Base-by-base conservation (phyloP, 768 basidiomycete species). In the Calocybe indica region DNA sequence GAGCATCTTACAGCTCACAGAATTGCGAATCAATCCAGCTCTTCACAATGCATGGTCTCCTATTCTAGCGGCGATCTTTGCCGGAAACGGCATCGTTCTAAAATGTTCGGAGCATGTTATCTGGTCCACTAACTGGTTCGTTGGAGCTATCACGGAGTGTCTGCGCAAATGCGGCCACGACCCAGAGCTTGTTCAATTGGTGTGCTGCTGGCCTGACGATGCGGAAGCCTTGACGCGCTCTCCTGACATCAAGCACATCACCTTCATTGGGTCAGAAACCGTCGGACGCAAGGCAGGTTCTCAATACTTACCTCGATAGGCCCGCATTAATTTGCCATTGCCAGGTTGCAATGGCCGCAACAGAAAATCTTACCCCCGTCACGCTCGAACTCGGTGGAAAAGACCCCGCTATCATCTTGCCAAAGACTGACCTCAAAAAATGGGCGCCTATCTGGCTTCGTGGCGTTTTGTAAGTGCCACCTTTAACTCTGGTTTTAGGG, bases 311-410 rank as follows among this genome's bases (percentile, higher is more conserved):
- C 13, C 42, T 31, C 14, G 15, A 14, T 38, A 38, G n/a, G 5
- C 10, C 45, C 32, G 29, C 10, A 22, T 39, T 15, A 48, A 13
- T 13, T 37, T 14, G 10, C 13, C 22, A 28, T 22, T 33, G 48
- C 29, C 59, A 92, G 82, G 80, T 98, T 51, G 92, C 92, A 0
- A 55, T 72, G 13, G 90, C 87, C 43, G 95, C 93, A 11, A 87
- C 92, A 0, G 80, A 85, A 52, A 77, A 93, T 58, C 76, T 96
- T 38, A 94, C 88, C 1, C 95, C 95, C 0, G 88, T 96, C 0
- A 91, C 89, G 0, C 79, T 99, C 15, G 95, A 98, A 65, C 78
- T 99, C 1, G 95, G 95, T 31, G 91, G 92, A 32, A 95, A 98
- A 63, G 95, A 99, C 61, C 92, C 94, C 1, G 86, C 88, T 1